Evolutionary conservation across 352 stramenopile genomes (phyloP).

Genomic region (Globisporangium cystogenes): DNA sequence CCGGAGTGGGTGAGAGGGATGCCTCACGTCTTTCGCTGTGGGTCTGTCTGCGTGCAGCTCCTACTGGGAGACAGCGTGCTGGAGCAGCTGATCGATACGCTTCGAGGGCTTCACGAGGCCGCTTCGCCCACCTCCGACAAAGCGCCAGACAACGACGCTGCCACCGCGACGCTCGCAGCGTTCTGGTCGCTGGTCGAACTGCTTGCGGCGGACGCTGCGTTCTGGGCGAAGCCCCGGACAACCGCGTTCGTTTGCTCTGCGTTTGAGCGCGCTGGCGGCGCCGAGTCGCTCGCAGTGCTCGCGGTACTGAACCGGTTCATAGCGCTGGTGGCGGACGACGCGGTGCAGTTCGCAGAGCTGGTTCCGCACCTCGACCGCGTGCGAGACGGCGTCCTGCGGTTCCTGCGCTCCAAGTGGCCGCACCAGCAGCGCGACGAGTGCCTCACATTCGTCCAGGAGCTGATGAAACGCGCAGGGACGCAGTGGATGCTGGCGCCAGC

Average conservation of each 20-base stretch:
- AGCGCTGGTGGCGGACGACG: conserved; percentile 34
- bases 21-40: background rate
- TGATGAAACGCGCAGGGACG: conserved; percentile 56
- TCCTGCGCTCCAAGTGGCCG: conserved; percentile 65
- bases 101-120: background rate
- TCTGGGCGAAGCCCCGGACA: conserved; percentile 43
- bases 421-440: conserved; percentile 68
- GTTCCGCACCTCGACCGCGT: conserved; percentile 55
- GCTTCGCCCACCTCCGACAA: background rate
- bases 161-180: conserved; percentile 14
- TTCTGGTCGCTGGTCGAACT: conserved; percentile 45
- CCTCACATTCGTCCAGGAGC: conserved; percentile 44
- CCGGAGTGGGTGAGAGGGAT: background rate
- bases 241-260: conserved; percentile 52
- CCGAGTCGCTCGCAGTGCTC: conserved; percentile 34
- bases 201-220: conserved; percentile 22
- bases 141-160: conserved; percentile 9
- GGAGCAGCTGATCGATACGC: conserved; percentile 32
- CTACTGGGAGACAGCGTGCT: conserved; percentile 37
- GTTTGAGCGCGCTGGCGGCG: conserved; percentile 34
- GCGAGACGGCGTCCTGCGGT: conserved; percentile 47
- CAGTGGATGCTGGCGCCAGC: conserved; percentile 62
- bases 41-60: conserved; percentile 27
- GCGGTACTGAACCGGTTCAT: conserved; percentile 54
- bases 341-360: conserved; percentile 39